phyloP scores from a whole-genome alignment of 2,329 filamentous ascomycete genomes.

The Xylaria sp. region DNA sequence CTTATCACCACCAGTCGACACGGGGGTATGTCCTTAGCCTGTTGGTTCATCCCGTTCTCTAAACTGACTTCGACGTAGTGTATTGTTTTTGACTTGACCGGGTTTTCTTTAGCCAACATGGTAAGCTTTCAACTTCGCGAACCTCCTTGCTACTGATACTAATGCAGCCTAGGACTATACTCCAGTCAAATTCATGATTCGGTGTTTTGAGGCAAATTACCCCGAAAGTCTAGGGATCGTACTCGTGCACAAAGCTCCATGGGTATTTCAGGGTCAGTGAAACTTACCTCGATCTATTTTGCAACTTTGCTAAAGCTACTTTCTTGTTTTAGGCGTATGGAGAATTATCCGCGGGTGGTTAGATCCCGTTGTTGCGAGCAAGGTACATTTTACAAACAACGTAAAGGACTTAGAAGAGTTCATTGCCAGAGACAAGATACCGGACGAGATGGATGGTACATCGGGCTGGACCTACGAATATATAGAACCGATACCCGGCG shows the following conservation, averaged over 20 bases:
- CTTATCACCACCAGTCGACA: slow-evolving; percentile 83
- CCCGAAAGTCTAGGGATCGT: slow-evolving; percentile 91
- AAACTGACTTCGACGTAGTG: slow-evolving; percentile 64
- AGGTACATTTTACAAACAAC: slow-evolving; percentile 92
- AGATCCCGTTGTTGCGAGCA: slow-evolving; percentile 92
- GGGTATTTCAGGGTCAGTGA: slow-evolving; percentile 86
- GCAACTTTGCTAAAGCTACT: slow-evolving; percentile 51
- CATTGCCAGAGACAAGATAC: slow-evolving; percentile 75
- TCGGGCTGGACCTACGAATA: slow-evolving; percentile 89
- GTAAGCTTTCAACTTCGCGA: slow-evolving; percentile 53
- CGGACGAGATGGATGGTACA: slow-evolving; percentile 85
- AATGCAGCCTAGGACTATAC: slow-evolving; percentile 77
- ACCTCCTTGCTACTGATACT: slow-evolving; percentile 27
- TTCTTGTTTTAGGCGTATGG: slow-evolving; percentile 75
- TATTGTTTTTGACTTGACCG: slow-evolving; percentile 94
- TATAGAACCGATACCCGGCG: slow-evolving; percentile 76
- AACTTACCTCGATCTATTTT: slow-evolving; percentile 45
- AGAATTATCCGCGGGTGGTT: slow-evolving; percentile 95
- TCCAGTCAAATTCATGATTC: slow-evolving; percentile 99
- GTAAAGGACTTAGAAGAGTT: slow-evolving; percentile 81
- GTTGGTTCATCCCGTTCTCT: neutral
- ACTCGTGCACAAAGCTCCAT: slow-evolving; percentile 94
- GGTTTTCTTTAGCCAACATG: slow-evolving; percentile 96
- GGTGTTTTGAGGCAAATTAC: slow-evolving; percentile 98
- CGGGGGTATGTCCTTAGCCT: slow-evolving; percentile 74